phyloP scores from a whole-genome alignment of 176 grass and related monocot genomes.

The Dendrocalamus sinicus region DNA sequence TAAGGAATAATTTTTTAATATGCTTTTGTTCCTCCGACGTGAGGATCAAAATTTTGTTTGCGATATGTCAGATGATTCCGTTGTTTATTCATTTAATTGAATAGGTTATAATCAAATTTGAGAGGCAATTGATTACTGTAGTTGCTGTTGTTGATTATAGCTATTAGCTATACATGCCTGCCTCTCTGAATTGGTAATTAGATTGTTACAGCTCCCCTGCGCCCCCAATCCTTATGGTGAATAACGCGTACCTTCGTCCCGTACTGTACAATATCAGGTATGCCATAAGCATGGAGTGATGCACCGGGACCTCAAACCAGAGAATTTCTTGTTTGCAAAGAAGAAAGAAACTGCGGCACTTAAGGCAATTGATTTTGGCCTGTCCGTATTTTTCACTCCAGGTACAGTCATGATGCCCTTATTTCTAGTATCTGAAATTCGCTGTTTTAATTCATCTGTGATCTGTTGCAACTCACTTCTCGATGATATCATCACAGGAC shows the following conservation, averaged over 20 bases:
- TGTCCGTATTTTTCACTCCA: conserved; percentile 90
- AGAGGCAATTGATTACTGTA: conserved; percentile 4
- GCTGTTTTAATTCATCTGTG: neutral
- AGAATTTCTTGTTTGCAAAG: conserved; percentile 93
- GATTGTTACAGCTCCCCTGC: neutral
- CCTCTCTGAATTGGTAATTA: neutral
- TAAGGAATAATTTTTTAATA: neutral
- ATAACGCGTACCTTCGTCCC: conserved; percentile 28
- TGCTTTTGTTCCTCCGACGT: conserved; percentile 19
- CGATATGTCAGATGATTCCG: neutral
- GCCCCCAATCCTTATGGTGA: neutral
- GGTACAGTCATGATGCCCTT: conserved; percentile 44
- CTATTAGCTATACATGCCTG: neutral
- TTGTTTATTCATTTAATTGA: conserved; percentile 2
- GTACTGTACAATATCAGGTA: conserved; percentile 54
- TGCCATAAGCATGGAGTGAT: conserved; percentile 94
- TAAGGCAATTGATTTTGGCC: conserved; percentile 90
- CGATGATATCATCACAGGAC: conserved; percentile 2
- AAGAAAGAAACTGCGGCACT: conserved; percentile 81
- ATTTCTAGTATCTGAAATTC: neutral
- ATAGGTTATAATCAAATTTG: neutral
- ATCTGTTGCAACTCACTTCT: neutral
- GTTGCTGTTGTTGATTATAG: neutral
- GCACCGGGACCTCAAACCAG: conserved; percentile 89
- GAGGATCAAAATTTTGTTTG: neutral